phyloP scores from a whole-genome alignment of 2,329 filamentous ascomycete genomes.

The Simplicillium sp. region DNA sequence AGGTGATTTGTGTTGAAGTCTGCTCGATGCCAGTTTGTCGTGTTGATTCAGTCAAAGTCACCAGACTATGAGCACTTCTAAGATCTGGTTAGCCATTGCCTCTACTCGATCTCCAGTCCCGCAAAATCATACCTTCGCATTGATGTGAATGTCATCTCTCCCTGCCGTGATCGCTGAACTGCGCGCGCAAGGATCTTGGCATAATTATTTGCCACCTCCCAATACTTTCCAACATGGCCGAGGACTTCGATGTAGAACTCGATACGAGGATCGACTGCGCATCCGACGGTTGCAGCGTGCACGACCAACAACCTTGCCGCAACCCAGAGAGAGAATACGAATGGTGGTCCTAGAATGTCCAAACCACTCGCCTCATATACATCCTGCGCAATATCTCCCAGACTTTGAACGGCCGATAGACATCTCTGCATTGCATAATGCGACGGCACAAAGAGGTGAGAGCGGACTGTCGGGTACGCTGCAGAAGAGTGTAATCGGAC shows the following conservation, averaged over 20 bases:
- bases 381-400: constrained; percentile 31
- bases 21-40: constrained; percentile 26
- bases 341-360: constrained; percentile 31
- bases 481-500: constrained; percentile 33
- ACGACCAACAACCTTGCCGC: constrained; percentile 29
- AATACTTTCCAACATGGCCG: constrained; percentile 29
- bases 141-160: constrained; percentile 23
- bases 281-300: constrained; percentile 27
- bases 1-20: constrained; percentile 26
- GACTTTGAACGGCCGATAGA: constrained; percentile 31
- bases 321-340: constrained; percentile 35
- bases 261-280: constrained; percentile 25
- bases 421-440: constrained; percentile 35
- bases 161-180: constrained; percentile 24
- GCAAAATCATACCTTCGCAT: constrained; percentile 27
- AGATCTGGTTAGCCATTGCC: constrained; percentile 4
- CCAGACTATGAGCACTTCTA: constrained; percentile 29
- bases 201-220: constrained; percentile 33
- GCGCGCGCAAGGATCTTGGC: constrained; percentile 29
- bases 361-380: constrained; percentile 32
- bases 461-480: constrained; percentile 29
- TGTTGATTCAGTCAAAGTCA: constrained; percentile 23
- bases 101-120: not conserved
- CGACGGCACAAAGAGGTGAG: constrained; percentile 31
- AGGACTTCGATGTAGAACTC: constrained; percentile 34